Evolutionary conservation across 768 basidiomycete species (phyloP).

Genomic region (Termitomyces sp.): DNA sequence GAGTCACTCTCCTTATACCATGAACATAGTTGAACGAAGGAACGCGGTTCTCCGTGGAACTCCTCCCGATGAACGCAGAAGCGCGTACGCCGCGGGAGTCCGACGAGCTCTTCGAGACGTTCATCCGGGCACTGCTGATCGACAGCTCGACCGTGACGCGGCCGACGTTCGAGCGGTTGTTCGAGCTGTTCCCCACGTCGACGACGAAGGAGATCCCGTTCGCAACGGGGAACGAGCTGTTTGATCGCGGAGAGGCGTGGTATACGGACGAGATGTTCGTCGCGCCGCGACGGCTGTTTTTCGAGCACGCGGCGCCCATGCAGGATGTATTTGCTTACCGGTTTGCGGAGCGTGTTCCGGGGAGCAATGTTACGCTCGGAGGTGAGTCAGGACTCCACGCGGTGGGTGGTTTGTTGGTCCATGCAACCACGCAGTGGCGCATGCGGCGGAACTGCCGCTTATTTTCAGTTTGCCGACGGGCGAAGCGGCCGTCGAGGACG

Average conservation of each 20-base stretch:
- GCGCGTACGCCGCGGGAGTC: constrained; percentile 32
- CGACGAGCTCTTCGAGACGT: constrained; percentile 38
- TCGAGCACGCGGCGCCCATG: constrained; percentile 37
- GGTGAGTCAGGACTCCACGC: constrained; percentile 25
- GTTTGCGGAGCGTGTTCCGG: constrained; percentile 54
- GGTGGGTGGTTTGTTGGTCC: background rate
- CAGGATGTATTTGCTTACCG: constrained; percentile 50
- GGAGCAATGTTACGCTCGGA: constrained; percentile 39
- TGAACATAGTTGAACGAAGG: constrained; percentile 22
- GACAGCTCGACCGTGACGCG: constrained; percentile 44
- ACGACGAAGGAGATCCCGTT: constrained; percentile 33
- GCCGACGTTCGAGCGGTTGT: constrained; percentile 32
- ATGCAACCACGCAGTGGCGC: constrained; percentile 29
- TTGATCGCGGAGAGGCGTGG: constrained; percentile 51
- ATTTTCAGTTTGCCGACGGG: constrained; percentile 43
- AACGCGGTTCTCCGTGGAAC: constrained; percentile 37
- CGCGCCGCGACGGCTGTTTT: constrained; percentile 42
- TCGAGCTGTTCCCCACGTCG: constrained; percentile 34
- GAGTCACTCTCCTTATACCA: background rate
- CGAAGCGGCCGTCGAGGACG: constrained; percentile 30
- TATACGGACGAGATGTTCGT: constrained; percentile 57
- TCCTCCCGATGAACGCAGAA: constrained; percentile 37
- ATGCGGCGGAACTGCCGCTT: constrained; percentile 42
- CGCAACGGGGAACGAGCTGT: constrained; percentile 55
- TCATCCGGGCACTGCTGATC: constrained; percentile 41